Percentiles rank a stretch among this genome's conserved stretches.
Evolutionary conservation across 2,329 filamentous ascomycete genomes (phyloP).

Genomic region (Colletotrichum sp.): DNA sequence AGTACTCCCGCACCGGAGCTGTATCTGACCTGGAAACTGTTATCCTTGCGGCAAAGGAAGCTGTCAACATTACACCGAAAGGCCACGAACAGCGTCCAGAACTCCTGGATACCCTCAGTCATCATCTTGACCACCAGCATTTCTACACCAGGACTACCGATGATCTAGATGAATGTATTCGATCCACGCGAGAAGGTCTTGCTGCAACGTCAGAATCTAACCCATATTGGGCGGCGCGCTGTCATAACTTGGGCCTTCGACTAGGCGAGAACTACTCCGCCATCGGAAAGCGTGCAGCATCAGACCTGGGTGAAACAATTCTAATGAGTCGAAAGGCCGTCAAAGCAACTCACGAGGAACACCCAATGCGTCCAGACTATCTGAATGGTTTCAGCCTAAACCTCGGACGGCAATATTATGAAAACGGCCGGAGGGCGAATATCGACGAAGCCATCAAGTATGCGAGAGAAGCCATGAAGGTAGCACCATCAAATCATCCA

Average conservation of each 20-base stretch:
- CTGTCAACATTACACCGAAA: not conserved
- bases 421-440: rapidly evolving
- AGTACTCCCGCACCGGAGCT: not conserved
- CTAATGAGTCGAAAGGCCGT: not conserved
- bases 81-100: not conserved
- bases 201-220: not conserved
- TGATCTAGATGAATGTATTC: not conserved
- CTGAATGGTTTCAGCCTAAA: not conserved
- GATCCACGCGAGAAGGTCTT: not conserved
- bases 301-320: not conserved
- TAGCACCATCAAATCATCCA: not conserved
- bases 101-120: not conserved
- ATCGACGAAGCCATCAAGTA: not conserved
- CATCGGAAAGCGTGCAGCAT: not conserved
- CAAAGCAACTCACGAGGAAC: not conserved
- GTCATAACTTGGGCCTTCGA: not conserved
- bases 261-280: not conserved
- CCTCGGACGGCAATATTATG: not conserved
- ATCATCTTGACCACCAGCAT: not conserved
- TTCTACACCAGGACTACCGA: not conserved
- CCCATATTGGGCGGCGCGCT: not conserved
- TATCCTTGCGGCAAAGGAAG: not conserved
- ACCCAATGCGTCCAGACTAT: not conserved
- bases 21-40: not conserved
- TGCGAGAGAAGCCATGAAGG: not conserved